phyloP scores from a whole-genome alignment of 306 rosid species.

The Dryas drummondii region DNA sequence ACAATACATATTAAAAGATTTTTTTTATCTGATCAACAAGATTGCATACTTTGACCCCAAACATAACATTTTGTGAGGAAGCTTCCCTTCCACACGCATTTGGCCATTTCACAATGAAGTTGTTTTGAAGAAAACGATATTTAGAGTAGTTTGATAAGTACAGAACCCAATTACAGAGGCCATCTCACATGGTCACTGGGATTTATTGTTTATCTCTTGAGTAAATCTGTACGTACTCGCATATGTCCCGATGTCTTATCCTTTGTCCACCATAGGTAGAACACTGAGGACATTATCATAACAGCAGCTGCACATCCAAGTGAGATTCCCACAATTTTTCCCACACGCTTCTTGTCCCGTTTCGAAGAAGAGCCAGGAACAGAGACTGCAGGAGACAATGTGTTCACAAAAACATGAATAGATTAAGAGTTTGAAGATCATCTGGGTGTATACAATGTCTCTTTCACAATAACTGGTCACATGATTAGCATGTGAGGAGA shows the following conservation, averaged over 20 bases:
- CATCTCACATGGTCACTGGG: background rate
- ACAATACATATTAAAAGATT: too few species aligned
- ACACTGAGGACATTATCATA: constrained; percentile 13
- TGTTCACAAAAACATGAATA: background rate
- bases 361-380: constrained; percentile 11
- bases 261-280: constrained; percentile 27
- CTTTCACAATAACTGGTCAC: too few species aligned
- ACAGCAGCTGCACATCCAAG: constrained; percentile 29
- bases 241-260: constrained; percentile 9
- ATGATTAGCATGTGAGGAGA: too few species aligned
- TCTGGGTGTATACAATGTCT: background rate
- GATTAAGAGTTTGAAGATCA: too few species aligned
- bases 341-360: constrained; percentile 26
- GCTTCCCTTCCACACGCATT: too few species aligned
- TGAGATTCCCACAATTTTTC: constrained; percentile 26
- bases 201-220: background rate
- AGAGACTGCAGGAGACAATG: background rate
- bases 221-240: constrained; percentile 5
- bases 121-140: too few species aligned
- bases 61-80: background rate
- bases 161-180: too few species aligned
- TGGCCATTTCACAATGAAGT: too few species aligned
- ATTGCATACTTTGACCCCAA: background rate
- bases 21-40: background rate
- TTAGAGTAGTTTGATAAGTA: too few species aligned